Conservation (phyloP, 1,139 yeast genomes). For the Debaryomyces robertsiae region DNA sequence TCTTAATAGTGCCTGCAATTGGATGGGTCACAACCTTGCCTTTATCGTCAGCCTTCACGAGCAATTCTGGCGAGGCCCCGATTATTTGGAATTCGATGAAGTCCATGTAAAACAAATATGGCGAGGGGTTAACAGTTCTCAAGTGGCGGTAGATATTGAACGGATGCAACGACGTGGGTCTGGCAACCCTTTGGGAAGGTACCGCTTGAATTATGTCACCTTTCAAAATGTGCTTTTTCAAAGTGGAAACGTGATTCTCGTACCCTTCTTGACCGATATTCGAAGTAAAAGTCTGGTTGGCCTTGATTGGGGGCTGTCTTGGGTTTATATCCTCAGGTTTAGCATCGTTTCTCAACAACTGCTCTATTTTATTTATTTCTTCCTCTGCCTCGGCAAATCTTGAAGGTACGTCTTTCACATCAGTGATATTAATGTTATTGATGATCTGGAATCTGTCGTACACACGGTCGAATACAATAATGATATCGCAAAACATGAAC, state of each 20-base stretch:
- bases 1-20: conserved; percentile 91
- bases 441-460: conserved; percentile 90
- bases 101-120: conserved; percentile 92
- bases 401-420: conserved; percentile 42
- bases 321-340: conserved; percentile 39
- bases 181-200: conserved; percentile 93
- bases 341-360: conserved; percentile 45
- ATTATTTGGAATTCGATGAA: conserved; percentile 89
- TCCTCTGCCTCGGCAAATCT: conserved; percentile 58
- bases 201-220: conserved; percentile 98
- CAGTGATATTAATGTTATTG: conserved; percentile 64
- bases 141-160: conserved; percentile 93
- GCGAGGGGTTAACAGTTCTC: conserved; percentile 95
- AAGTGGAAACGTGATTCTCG: conserved; percentile 71
- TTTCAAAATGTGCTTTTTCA: conserved; percentile 78
- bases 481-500: conserved; percentile 85
- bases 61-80: conserved; percentile 95
- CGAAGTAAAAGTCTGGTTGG: conserved; percentile 69
- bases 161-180: conserved; percentile 94
- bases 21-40: conserved; percentile 90
- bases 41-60: conserved; percentile 75
- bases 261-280: conserved; percentile 94
- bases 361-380: conserved; percentile 61
- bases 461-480: conserved; percentile 91
- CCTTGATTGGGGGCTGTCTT: conserved; percentile 69